Conservation (phyloP, 164 flowering plant genomes). For the Aristolochia fimbriata region DNA sequence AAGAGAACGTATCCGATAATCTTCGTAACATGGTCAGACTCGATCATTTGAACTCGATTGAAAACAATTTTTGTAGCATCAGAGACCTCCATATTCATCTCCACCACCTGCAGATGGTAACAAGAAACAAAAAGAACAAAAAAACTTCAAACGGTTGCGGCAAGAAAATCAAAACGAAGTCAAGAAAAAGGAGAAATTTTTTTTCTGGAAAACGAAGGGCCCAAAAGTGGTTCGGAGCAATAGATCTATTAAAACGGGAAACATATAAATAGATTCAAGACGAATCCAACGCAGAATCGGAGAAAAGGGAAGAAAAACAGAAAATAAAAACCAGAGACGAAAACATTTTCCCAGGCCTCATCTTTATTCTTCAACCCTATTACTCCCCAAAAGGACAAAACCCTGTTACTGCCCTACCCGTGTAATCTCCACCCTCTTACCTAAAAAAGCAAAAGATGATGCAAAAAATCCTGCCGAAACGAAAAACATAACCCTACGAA, state of each 20-base stretch:
- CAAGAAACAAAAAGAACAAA: slow-evolving; percentile 2
- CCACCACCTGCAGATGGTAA: slow-evolving; percentile 12
- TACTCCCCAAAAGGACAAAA: background rate
- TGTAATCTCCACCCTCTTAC: background rate
- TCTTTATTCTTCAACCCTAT: background rate
- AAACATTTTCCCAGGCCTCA: too few relatives aligned
- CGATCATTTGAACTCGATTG: slow-evolving; percentile 42
- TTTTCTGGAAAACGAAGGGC: background rate
- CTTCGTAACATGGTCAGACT: slow-evolving; percentile 53
- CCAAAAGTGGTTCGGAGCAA: too few relatives aligned
- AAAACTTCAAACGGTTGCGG: background rate
- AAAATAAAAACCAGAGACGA: too few relatives aligned
- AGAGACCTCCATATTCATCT: slow-evolving; percentile 46
- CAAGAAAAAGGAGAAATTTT: background rate
- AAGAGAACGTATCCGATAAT: slow-evolving; percentile 58
- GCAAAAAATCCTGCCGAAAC: too few relatives aligned
- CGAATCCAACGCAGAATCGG: too few relatives aligned
- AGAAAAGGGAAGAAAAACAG: too few relatives aligned
- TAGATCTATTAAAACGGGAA: too few relatives aligned
- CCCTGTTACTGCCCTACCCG: background rate
- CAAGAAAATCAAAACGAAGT: background rate
- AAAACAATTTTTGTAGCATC: slow-evolving; percentile 57
- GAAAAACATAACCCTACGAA: too few relatives aligned
- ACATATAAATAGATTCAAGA: too few relatives aligned
- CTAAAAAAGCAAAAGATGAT: slow-evolving; percentile 1